Percentiles rank a stretch among this genome's conserved stretches.
phyloP scores from a whole-genome alignment of 257 asterid species.

The Capsicum rhomboideum region DNA sequence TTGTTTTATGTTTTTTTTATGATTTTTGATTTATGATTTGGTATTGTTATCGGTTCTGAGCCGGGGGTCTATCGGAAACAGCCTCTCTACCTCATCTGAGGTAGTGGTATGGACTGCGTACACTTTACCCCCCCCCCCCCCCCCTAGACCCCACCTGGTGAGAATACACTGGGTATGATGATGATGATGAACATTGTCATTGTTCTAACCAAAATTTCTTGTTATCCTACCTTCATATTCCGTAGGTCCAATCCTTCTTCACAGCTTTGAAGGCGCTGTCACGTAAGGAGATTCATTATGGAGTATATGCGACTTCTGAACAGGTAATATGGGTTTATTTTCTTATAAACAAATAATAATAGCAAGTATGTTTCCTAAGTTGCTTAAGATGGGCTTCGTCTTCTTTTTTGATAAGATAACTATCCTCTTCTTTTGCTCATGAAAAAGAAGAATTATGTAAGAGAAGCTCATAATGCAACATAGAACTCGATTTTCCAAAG shows the following conservation, averaged over 20 bases:
- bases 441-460: not conserved
- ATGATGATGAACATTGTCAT: not conserved
- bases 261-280: slow-evolving; percentile 65
- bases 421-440: slow-evolving; percentile 1
- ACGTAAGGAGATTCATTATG: slow-evolving; percentile 68
- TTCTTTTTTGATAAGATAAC: not conserved
- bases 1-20: no score
- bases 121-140: no score
- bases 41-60: no score
- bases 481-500: not conserved
- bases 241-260: slow-evolving; percentile 60
- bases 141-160: no score
- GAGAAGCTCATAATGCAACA: not conserved
- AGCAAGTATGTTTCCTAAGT: not conserved
- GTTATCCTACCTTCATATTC: slow-evolving; percentile 4
- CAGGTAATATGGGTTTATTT: slow-evolving; percentile 37
- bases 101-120: no score
- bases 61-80: no score
- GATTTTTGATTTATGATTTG: no score
- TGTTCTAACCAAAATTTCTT: not conserved
- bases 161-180: no score
- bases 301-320: slow-evolving; percentile 78
- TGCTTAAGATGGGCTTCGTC: not conserved
- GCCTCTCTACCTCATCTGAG: no score
- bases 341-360: not conserved